A percentile compares a stretch with the other conserved stretches of the same genome.
Evolutionary conservation across 352 stramenopile species (phyloP).

Genomic region (Aphanomyces euteiches): DNA sequence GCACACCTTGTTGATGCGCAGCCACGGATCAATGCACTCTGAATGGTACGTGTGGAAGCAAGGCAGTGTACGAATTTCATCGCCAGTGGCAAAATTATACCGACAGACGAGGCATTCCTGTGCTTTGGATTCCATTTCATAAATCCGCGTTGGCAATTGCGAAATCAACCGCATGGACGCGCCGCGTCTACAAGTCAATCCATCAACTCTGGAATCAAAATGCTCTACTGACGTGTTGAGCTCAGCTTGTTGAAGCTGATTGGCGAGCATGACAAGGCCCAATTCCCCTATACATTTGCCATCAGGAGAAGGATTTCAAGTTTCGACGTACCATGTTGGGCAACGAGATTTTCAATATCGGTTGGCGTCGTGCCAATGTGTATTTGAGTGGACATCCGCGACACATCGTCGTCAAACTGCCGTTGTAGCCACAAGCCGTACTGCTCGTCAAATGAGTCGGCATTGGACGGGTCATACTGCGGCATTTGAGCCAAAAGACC

Average conservation of each 20-base stretch:
- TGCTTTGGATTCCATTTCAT: constrained; percentile 20
- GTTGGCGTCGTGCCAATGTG: constrained; percentile 24
- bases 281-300: constrained; percentile 8
- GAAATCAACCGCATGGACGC: constrained; percentile 53
- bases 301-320: background rate
- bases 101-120: constrained; percentile 87
- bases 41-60: constrained; percentile 94
- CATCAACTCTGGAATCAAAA: no score
- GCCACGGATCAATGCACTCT: constrained; percentile 91
- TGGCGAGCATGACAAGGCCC: constrained; percentile 29
- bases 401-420: constrained; percentile 79
- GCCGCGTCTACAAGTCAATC: constrained; percentile 13
- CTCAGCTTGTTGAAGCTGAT: constrained; percentile 29
- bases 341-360: constrained; percentile 26
- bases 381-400: constrained; percentile 28
- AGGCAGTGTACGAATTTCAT: constrained; percentile 90
- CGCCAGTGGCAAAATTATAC: constrained; percentile 81
- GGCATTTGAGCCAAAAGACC: constrained; percentile 23
- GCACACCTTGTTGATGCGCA: constrained; percentile 89
- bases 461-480: constrained; percentile 9
- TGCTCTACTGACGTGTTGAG: constrained; percentile 11
- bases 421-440: constrained; percentile 85
- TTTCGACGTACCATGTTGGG: constrained; percentile 39
- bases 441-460: constrained; percentile 69
- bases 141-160: constrained; percentile 78